Base-by-base conservation (phyloP, 2,329 filamentous ascomycete genomes). In the Alternaria novae-zelandiae region DNA sequence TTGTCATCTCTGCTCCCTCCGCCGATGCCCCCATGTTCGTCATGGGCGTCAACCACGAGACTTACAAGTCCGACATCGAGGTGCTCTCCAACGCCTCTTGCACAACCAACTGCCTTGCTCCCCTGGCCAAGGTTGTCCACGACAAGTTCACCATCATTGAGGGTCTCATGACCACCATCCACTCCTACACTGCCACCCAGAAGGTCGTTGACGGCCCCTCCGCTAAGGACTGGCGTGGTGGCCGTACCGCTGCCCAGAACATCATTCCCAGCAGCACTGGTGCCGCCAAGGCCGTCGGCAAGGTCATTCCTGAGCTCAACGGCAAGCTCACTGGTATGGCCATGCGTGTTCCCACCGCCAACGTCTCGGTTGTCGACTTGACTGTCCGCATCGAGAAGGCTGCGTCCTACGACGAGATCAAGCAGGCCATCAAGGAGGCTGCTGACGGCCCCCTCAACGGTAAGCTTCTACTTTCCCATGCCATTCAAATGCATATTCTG, bases 251-350 rank as follows among this genome's bases (percentile, higher is more conserved):
- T 86, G 96, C 96, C 81, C 92, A 97, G 89, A 98, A 99, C 91
- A 98, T 98, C 89, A 98, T 99, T 81, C 96, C 96, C 85, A 93
- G 90, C 88, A 97, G 93, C 89, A 99, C 96, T 73, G 96, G 96
- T 90, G 96, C 96, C 84, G 96, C 96, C 83, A 99, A 99, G 93
- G 96, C 96, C 82, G 96, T 99, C 86, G 96, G 96, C 87, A 99
- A 99, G 91, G 96, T 98, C 87, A 98, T 98, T 80, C 96, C 96
- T 77, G 86, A 89, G 76, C 90, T 99, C 75, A 98, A 98, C 87
- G 96, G 96, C 89, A 99, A 99, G 91, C 93, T 98, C 74, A 99
- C 96, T 74, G 96, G 96, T 87, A 98, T 99, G 96, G 89, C 96
- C 80, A 96, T 99, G 92, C 96, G 96, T 91, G 95, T 99, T 64